These are phyloP conservation scores for Porcisia deanei DNA, from an alignment of 208 protist species.

Conservation along the genomic window DNA sequence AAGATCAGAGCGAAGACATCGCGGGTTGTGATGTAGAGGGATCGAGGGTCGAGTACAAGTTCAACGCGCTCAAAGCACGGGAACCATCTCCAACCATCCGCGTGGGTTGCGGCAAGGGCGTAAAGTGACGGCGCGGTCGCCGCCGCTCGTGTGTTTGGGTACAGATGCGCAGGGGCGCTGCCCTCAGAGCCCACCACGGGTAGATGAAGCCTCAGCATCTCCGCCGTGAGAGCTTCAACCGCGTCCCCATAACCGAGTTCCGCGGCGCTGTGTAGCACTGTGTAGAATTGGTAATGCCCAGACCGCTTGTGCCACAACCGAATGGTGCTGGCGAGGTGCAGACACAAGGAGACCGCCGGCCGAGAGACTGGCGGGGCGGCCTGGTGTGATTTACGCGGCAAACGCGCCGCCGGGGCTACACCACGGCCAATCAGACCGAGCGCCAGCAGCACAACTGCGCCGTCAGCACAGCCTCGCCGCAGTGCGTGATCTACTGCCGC, in stretches of 20 bases:
- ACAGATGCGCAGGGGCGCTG: constrained; percentile 5
- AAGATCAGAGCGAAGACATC: constrained; percentile 49
- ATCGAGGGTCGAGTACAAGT: constrained; percentile 25
- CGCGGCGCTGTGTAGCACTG: constrained; percentile 70
- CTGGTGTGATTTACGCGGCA: constrained; percentile 4
- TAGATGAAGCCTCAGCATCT: constrained; percentile 37
- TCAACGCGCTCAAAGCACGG: constrained; percentile 38
- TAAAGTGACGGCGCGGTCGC: constrained; percentile 44
- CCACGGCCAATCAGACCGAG: constrained; percentile 49
- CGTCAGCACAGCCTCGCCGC: constrained; percentile 40
- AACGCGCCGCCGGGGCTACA: constrained; percentile 14
- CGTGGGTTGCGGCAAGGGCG: constrained; percentile 39
- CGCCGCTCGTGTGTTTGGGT: constrained; percentile 7
- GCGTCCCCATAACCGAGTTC: constrained; percentile 49
- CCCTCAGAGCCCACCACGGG: not conserved
- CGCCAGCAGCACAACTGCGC: constrained; percentile 55
- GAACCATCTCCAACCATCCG: constrained; percentile 34
- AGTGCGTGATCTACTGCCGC: constrained; percentile 69
- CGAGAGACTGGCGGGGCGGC: not conserved
- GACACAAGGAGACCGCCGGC: not conserved
- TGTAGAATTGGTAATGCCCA: constrained; percentile 39
- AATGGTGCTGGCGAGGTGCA: constrained; percentile 14
- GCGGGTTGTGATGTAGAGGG: constrained; percentile 28
- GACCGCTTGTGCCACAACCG: constrained; percentile 20
- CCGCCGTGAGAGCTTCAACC: constrained; percentile 34